phyloP scores from a whole-genome alignment of 495 filamentous ascomycete species.

The Cetradonia linearis region DNA sequence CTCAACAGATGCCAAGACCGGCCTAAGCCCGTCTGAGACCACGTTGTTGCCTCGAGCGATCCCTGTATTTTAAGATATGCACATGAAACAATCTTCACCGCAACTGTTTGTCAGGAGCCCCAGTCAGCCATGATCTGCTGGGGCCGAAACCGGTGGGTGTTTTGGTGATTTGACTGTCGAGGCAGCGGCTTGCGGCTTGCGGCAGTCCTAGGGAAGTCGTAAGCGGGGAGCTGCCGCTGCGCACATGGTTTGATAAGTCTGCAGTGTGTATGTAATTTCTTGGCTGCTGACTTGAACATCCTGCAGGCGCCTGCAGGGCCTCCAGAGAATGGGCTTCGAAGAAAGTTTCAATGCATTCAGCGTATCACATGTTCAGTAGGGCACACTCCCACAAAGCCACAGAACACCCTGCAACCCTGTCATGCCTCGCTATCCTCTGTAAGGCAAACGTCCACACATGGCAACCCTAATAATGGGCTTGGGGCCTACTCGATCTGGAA shows the following conservation, averaged over 20 bases:
- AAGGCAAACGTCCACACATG: constrained; percentile 13
- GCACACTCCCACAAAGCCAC: constrained; percentile 10
- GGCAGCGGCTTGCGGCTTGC: constrained; percentile 13
- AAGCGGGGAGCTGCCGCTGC: constrained; percentile 7
- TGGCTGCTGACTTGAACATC: constrained; percentile 18
- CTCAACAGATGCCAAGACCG: neutral
- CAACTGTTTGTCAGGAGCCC: constrained; percentile 20
- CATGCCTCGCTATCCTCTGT: constrained; percentile 1
- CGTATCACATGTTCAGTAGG: neutral
- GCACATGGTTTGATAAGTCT: constrained; percentile 17
- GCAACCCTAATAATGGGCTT: constrained; percentile 14
- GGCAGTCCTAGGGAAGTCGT: constrained; percentile 5
- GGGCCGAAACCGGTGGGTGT: neutral
- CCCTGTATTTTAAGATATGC: neutral
- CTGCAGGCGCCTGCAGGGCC: constrained; percentile 14
- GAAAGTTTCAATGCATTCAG: neutral
- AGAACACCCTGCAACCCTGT: neutral
- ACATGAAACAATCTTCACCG: constrained; percentile 18
- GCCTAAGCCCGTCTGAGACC: neutral
- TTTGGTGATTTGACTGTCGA: neutral
- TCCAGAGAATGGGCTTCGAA: neutral
- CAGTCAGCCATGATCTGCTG: constrained; percentile 12
- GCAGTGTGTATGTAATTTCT: constrained; percentile 16
- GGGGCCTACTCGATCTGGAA: constrained; percentile 18
- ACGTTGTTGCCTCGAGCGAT: neutral